Evolutionary conservation across 768 basidiomycete species (phyloP), one percentile per base, ranked within the genome.

Genomic region (Royoungia palumana): DNA sequence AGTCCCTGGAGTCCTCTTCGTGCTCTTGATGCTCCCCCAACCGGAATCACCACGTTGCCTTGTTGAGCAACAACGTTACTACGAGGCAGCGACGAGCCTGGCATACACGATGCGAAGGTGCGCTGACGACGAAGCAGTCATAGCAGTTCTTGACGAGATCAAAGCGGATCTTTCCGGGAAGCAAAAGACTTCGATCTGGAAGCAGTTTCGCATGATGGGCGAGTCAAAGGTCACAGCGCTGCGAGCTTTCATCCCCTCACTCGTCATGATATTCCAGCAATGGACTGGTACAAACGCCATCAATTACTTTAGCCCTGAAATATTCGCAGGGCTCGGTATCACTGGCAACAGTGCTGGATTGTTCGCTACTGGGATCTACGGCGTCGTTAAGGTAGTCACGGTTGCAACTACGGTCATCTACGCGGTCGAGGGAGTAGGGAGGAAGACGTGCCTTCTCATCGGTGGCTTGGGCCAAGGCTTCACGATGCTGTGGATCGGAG

Each of bases 21-120:
- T 75, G 8, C 47, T 72, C 30, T 59, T 67, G 6, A 78, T 81
- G 74, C 39, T 71, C 7, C 72, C 72, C 44, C 75, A 79, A 48
- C 76, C 78, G 6, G 80, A 81, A 54, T 80, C 79, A 1, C 80
- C 80, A 12, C 69, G 79, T n/a, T 80, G 75, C 76, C 62, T 81
- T 20, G 77, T 75, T 20, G 78, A 79, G 56, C 68, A 72, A 43
- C 65, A 69, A 22, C 65, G 69, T 32, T 69, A 73, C 28, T 71
- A 72, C 13, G 66, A 68, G 13, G 79, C 78, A 16, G 71, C 69
- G 0, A 58, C 27, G 16, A 69, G 64, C 7, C 67, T 76, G 5
- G 75, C 74, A 5, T 77, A 62, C 40, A 63, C 65, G 2, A 59
- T 53, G 32, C 60, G 71, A 39, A 67, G 55, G 6, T 48, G 63